A percentile compares a stretch with the other conserved stretches of the same genome.
phyloP scores from a whole-genome alignment of 192 early-diverging fungal species.

The Gaertneriomyces semiglobifer region DNA sequence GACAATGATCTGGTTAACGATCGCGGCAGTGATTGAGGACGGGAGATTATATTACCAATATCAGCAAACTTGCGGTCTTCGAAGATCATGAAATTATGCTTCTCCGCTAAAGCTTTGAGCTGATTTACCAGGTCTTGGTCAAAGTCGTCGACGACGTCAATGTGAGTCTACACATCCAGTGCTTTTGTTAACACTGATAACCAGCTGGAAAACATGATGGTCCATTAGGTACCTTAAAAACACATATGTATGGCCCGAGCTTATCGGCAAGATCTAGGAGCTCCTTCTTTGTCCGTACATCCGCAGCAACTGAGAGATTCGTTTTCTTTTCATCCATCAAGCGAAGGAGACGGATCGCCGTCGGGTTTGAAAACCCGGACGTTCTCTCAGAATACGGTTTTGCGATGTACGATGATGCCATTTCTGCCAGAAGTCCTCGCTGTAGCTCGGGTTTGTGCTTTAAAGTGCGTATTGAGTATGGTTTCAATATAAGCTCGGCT shows the following conservation, averaged over 20 bases:
- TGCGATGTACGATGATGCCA: no score
- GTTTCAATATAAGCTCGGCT: no score
- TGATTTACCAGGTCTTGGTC: conserved; percentile 73
- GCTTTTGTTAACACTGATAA: not conserved
- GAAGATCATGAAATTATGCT: conserved; percentile 96
- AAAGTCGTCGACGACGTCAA: conserved; percentile 93
- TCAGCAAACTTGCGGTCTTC: conserved; percentile 99
- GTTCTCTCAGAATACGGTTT: conserved; percentile 65
- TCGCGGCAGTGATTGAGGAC: not conserved
- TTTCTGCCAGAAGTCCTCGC: no score
- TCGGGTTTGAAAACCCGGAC: conserved; percentile 66
- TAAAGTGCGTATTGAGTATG: no score
- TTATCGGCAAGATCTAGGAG: conserved; percentile 82
- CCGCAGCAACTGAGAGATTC: conserved; percentile 87
- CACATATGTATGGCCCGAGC: conserved; percentile 92
- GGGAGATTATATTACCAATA: conserved; percentile 62
- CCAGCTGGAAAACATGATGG: not conserved
- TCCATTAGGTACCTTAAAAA: conserved; percentile 72
- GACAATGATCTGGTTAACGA: not conserved
- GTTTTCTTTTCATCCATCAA: conserved; percentile 85
- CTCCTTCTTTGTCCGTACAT: conserved; percentile 84
- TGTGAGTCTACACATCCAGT: conserved; percentile 71
- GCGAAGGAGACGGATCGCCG: conserved; percentile 68
- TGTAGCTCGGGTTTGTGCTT: no score
- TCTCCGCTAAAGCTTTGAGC: conserved; percentile 69